Evolutionary conservation across 176 grass and related monocot genomes (phyloP).

Genomic region (Pontederia paniculata): DNA sequence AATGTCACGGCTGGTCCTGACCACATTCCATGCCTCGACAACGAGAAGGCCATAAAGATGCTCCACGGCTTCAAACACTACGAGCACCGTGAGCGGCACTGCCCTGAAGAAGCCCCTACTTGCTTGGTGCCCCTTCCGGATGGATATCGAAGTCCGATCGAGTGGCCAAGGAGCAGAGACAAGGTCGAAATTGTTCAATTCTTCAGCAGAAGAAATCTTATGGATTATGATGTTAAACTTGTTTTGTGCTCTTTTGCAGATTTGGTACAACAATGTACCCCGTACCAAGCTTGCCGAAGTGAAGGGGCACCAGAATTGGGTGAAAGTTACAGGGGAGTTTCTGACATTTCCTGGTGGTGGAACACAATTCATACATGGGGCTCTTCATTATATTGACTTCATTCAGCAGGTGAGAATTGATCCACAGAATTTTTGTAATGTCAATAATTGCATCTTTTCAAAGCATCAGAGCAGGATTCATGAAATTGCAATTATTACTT

Average conservation of each 20-base stretch:
- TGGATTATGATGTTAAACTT: background rate
- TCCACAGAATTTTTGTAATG: too few relatives aligned
- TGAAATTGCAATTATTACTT: too few relatives aligned
- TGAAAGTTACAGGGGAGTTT: constrained; percentile 81
- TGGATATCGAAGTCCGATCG: constrained; percentile 53
- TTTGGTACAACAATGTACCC: constrained; percentile 90
- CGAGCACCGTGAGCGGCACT: constrained; percentile 79
- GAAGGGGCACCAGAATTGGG: constrained; percentile 97
- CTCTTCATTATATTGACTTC: constrained; percentile 95
- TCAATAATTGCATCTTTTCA: background rate
- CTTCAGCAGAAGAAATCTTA: background rate
- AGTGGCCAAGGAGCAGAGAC: constrained; percentile 86
- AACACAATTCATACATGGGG: constrained; percentile 97
- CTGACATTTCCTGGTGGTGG: constrained; percentile 91
- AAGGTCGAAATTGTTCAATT: constrained; percentile 23
- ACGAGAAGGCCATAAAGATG: constrained; percentile 85
- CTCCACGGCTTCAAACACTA: constrained; percentile 71
- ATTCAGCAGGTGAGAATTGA: constrained; percentile 41
- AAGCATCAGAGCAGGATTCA: background rate
- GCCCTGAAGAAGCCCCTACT: constrained; percentile 67
- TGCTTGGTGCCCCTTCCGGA: constrained; percentile 57
- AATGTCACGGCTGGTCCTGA: constrained; percentile 51
- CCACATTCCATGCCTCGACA: constrained; percentile 97
- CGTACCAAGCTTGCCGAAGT: constrained; percentile 91
- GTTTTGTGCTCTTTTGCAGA: constrained; percentile 29